Conservation (phyloP, 495 filamentous ascomycete species). For the Penicillium macrosclerotiorum region DNA sequence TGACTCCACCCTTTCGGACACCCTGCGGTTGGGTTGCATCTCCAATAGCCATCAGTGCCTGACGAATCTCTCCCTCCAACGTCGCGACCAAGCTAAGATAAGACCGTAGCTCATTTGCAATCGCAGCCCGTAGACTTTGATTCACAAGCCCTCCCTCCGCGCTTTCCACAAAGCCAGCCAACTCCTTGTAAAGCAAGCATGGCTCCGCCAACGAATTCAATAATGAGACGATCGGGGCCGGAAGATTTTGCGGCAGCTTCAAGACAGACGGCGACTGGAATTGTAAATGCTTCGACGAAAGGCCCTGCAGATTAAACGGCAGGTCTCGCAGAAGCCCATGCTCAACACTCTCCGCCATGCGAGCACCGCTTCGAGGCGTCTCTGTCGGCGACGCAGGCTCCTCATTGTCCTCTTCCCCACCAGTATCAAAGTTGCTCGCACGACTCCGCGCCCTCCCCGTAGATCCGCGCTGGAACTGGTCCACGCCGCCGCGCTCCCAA, state of each 20-base stretch:
- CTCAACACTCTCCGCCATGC: constrained; percentile 61
- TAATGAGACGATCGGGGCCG: constrained; percentile 81
- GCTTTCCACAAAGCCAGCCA: constrained; percentile 77
- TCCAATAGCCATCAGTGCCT: constrained; percentile 64
- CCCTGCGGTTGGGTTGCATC: constrained; percentile 62
- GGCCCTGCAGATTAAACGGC: constrained; percentile 90
- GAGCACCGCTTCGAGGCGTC: constrained; percentile 3
- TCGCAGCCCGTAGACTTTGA: constrained; percentile 89
- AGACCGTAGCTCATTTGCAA: constrained; percentile 78
- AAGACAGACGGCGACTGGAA: constrained; percentile 65
- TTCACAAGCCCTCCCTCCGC: constrained; percentile 71
- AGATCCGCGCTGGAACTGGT: constrained; percentile 9
- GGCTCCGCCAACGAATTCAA: constrained; percentile 91
- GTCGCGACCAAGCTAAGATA: constrained; percentile 93
- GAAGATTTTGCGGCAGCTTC: constrained; percentile 73
- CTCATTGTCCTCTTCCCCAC: constrained; percentile 18
- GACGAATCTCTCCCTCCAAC: constrained; percentile 87
- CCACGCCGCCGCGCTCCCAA: constrained; percentile 16
- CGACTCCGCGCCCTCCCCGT: constrained; percentile 18
- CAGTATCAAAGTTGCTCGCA: constrained; percentile 16
- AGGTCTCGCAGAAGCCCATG: constrained; percentile 80
- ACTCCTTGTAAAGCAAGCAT: constrained; percentile 78
- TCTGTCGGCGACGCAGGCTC: constrained; percentile 17
- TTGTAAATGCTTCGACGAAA: constrained; percentile 79
- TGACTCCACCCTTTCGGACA: constrained; percentile 86